phyloP scores from a whole-genome alignment of 2,329 filamentous ascomycete genomes.

The Talaromyces albobiverticillius region DNA sequence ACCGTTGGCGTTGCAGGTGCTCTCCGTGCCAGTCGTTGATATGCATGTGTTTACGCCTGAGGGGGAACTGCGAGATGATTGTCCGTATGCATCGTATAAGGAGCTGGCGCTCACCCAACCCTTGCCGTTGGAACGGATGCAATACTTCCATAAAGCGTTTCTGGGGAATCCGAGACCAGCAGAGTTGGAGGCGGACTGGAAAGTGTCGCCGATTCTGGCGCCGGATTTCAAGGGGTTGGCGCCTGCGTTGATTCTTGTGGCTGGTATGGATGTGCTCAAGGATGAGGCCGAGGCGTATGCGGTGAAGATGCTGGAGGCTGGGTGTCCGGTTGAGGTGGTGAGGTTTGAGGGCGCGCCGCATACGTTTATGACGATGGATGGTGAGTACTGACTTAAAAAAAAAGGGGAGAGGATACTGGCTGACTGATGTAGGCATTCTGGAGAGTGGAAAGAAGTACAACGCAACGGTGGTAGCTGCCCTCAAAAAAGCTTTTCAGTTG shows the following conservation, averaged over 20 bases:
- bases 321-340: slow-evolving; percentile 29
- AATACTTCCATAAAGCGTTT: slow-evolving; percentile 39
- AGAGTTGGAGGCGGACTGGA: slow-evolving; percentile 34
- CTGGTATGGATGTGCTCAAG: slow-evolving; percentile 40
- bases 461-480: too few species aligned
- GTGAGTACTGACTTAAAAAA: too few species aligned
- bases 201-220: slow-evolving; percentile 38
- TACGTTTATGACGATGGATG: slow-evolving; percentile 26
- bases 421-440: slow-evolving; percentile 22
- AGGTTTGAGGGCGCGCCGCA: slow-evolving; percentile 33
- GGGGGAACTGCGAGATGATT: slow-evolving; percentile 32
- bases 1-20: slow-evolving; percentile 36
- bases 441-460: slow-evolving; percentile 28
- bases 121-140: slow-evolving; percentile 36
- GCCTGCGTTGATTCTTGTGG: slow-evolving; percentile 37
- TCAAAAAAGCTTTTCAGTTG: too few species aligned
- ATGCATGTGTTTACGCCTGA: slow-evolving; percentile 34
- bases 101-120: slow-evolving; percentile 37
- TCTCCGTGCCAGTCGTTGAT: slow-evolving; percentile 37
- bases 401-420: too few species aligned
- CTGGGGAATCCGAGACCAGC: slow-evolving; percentile 22
- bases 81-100: slow-evolving; percentile 39
- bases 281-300: slow-evolving; percentile 41
- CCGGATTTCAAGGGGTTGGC: slow-evolving; percentile 34
- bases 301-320: slow-evolving; percentile 33